Evolutionary conservation across 2,329 filamentous ascomycete species (phyloP).

Genomic region (Xylaria sp.): DNA sequence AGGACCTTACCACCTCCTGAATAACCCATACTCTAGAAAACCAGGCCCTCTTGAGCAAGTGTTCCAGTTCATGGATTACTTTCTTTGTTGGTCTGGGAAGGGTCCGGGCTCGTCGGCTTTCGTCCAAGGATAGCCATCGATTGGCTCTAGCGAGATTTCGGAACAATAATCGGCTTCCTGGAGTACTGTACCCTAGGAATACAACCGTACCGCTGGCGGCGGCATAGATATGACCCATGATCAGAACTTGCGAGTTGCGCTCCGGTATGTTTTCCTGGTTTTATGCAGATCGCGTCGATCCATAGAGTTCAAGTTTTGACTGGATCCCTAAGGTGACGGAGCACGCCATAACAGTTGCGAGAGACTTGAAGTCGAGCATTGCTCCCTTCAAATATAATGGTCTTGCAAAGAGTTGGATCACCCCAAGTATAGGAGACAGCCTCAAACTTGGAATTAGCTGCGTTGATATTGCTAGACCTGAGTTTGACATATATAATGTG

Average conservation of each 20-base stretch:
- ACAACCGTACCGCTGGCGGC: not conserved
- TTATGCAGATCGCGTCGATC: not conserved
- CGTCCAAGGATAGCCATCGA: not conserved
- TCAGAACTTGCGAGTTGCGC: not conserved
- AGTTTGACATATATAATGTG: not conserved
- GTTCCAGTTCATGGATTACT: not conserved
- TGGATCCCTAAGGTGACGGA: not conserved
- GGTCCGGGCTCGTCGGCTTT: not conserved
- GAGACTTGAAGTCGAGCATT: not conserved
- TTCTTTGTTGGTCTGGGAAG: not conserved
- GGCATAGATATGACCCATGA: not conserved
- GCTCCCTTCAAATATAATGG: not conserved
- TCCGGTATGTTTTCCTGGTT: not conserved
- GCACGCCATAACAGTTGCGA: not conserved
- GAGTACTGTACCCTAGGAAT: not conserved
- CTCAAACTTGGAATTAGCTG: not conserved
- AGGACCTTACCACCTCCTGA: not conserved
- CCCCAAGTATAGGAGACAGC: constrained; percentile 1
- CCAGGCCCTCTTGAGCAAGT: not conserved
- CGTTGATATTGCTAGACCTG: not conserved
- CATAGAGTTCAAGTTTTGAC: not conserved
- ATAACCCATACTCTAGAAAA: constrained; percentile 9
- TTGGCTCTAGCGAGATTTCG: not conserved
- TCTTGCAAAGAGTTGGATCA: not conserved
- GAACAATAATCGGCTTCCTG: not conserved